Base-by-base conservation (phyloP, 495 filamentous ascomycete genomes). In the Annulohypoxylon bovei region DNA sequence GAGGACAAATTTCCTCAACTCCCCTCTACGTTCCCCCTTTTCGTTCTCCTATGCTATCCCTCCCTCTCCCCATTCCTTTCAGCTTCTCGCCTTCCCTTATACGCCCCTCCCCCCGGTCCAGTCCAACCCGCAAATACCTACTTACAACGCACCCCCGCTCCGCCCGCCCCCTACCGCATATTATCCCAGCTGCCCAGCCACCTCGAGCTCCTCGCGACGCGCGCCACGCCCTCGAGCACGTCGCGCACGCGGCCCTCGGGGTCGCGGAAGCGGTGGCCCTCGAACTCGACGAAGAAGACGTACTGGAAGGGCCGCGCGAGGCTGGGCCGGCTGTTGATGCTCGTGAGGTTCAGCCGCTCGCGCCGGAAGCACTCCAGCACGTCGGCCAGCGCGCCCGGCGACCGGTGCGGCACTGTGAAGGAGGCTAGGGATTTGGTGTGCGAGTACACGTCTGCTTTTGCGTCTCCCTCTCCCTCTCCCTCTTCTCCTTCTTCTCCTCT, bases 211-310 rank as follows among this genome's bases (percentile, higher is more conserved):
- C 78, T 62, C 1, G 84, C 81, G 61, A 81, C 77, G 32, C 58
- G 61, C n/a, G 72, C 80, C 23, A 81, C 70, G 35, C 77, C 76
- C 3, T 74, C 74, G 42, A 92, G 67, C 50, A 83, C 85, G 47
- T 76, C 72, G 62, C 85, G 81, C 0, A 90, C 88, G 55, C 79
- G 77, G 27, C 85, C 84, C 25, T 81, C 76, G 25, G 82, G 82
- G 49, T 86, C 86, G 40, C 83, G 76, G 33, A 75, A 65, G 40
- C 75, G 73, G 67, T 81, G 81, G 4, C 90, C 89, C 76, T 91
- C 86, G 76, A 97, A 93, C 82, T 98, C 95, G 20, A 97, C 90
- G 78, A 99, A 91, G 80, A 98, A 98, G 25, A 97, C 86, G 80
- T 99, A 99, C 75, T 95, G 89, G 90, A 97, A 98, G 28, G 90